These are phyloP conservation scores for Cornus kousa DNA, from an alignment of 148 eudicot species.

Conservation along the genomic window DNA sequence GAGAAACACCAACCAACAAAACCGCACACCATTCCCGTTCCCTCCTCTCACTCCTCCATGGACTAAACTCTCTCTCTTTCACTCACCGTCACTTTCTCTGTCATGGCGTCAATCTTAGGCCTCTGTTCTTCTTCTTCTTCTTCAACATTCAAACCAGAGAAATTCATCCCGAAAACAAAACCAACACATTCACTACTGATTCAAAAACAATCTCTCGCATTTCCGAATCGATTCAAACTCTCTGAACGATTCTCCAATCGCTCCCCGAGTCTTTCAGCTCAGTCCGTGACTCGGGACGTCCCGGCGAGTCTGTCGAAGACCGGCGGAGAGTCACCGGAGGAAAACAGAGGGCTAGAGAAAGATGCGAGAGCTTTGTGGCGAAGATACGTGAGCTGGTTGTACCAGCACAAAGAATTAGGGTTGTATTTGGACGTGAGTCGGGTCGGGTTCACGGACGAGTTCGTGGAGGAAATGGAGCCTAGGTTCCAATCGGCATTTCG, in stretches of 20 bases:
- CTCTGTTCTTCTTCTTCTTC: slow-evolving; percentile 33
- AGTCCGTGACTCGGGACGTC: slow-evolving; percentile 43
- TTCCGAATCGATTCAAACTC: slow-evolving; percentile 19
- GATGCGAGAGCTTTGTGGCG: slow-evolving; percentile 65
- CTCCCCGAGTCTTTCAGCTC: slow-evolving; percentile 8
- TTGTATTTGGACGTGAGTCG: slow-evolving; percentile 84
- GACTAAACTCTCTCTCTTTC: neutral
- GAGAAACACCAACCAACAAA: neutral
- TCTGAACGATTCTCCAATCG: neutral
- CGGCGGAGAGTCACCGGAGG: slow-evolving; percentile 16
- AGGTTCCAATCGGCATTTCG: slow-evolving; percentile 50
- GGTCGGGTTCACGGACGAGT: slow-evolving; percentile 71
- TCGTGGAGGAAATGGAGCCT: slow-evolving; percentile 73
- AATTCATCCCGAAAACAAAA: slow-evolving; percentile 21
- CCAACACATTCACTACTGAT: neutral
- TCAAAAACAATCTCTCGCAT: slow-evolving; percentile 17
- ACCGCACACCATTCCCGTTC: neutral
- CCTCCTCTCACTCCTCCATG: neutral
- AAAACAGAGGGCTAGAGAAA: slow-evolving; percentile 40
- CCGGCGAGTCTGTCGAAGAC: slow-evolving; percentile 23
- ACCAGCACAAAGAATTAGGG: slow-evolving; percentile 94
- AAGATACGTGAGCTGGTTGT: slow-evolving; percentile 76
- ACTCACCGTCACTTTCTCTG: too few relatives aligned
- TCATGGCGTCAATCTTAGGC: slow-evolving; percentile 57
- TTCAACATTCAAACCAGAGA: slow-evolving; percentile 1